Percentiles rank a stretch among this genome's conserved stretches.
Evolutionary conservation across 768 basidiomycete genomes (phyloP).

Genomic region (Tricholoma hemisulphureum): DNA sequence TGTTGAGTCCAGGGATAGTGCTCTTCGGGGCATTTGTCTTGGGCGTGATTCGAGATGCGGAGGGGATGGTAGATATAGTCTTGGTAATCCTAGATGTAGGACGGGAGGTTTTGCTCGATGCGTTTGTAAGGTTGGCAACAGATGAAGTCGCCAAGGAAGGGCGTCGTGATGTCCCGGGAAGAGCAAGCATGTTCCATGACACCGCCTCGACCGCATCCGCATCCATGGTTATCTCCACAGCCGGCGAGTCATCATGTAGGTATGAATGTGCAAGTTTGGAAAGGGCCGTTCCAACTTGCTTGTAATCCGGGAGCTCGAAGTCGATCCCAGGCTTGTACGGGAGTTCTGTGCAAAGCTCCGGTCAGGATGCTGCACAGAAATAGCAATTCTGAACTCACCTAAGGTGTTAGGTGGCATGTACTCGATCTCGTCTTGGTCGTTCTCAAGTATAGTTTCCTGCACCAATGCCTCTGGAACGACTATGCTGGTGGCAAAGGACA

Average conservation of each 20-base stretch:
- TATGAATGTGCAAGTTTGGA: conserved; percentile 33
- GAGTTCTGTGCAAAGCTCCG: conserved; percentile 31
- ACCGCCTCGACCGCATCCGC: conserved; percentile 18
- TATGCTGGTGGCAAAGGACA: conserved; percentile 30
- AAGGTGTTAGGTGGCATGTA: conserved; percentile 51
- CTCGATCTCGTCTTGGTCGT: conserved; percentile 49
- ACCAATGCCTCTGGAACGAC: conserved; percentile 27
- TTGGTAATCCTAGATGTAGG: conserved; percentile 1
- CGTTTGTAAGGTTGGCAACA: background rate
- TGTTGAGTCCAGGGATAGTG: background rate
- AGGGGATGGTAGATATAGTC: background rate
- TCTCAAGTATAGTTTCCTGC: conserved; percentile 25
- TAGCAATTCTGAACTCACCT: conserved; percentile 22
- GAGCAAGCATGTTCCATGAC: conserved; percentile 30
- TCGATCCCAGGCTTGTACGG: conserved; percentile 45
- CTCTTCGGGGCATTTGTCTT: background rate
- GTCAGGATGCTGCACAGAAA: conserved; percentile 3
- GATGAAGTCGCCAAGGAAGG: background rate
- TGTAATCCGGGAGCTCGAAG: conserved; percentile 45
- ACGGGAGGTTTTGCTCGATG: background rate
- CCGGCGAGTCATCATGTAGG: conserved; percentile 30
- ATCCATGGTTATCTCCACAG: conserved; percentile 30
- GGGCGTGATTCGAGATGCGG: background rate
- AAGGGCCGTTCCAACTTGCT: conserved; percentile 36
- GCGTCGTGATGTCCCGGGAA: conserved; percentile 15